Conservation (phyloP, 2,329 filamentous ascomycete species). For the Venturia carpophila region DNA sequence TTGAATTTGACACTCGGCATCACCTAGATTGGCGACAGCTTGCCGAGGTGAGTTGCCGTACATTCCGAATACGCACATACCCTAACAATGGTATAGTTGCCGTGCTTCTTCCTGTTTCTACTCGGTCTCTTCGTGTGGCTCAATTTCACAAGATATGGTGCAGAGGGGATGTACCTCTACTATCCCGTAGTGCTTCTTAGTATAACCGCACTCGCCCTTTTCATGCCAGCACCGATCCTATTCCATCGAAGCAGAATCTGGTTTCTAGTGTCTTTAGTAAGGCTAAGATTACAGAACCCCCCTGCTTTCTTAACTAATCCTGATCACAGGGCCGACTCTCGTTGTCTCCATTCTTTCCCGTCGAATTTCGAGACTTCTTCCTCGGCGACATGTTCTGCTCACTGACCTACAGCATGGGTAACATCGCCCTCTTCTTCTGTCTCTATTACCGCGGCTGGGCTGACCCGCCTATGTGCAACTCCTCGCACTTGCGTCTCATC, state of each 20-base stretch:
- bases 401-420: conserved; percentile 80
- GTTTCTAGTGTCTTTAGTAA: conserved; percentile 82
- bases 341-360: conserved; percentile 78
- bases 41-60: conserved; percentile 56
- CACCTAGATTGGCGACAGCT: conserved; percentile 85
- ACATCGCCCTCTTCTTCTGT: conserved; percentile 90
- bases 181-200: conserved; percentile 76
- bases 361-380: conserved; percentile 97
- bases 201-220: conserved; percentile 58
- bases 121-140: conserved; percentile 79
- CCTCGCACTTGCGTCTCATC: conserved; percentile 69
- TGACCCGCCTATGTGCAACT: conserved; percentile 71
- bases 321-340: conserved; percentile 66
- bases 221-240: conserved; percentile 66
- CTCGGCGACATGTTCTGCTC: conserved; percentile 97
- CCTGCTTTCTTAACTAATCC: conserved; percentile 26
- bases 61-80: not conserved
- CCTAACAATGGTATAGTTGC: conserved; percentile 46
- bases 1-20: conserved; percentile 86
- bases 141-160: conserved; percentile 68
- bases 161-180: conserved; percentile 66
- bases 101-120: conserved; percentile 69
- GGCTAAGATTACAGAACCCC: conserved; percentile 29
- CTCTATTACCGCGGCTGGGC: conserved; percentile 68
- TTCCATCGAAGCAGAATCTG: conserved; percentile 73